Evolutionary conservation across 2,329 filamentous ascomycete genomes (phyloP).

Genomic region (Fusarium decemcellulare): DNA sequence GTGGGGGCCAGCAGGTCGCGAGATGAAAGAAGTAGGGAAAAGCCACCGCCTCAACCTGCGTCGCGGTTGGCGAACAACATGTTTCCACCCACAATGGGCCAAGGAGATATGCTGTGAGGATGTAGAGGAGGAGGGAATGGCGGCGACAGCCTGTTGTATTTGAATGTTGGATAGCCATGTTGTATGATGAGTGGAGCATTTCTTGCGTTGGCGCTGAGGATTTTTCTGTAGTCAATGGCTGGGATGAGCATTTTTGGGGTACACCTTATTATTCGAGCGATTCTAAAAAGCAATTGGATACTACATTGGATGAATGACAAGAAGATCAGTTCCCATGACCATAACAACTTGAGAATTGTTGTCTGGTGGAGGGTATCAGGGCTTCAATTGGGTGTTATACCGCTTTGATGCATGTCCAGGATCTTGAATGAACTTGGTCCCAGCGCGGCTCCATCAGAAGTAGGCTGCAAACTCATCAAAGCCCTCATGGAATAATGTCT

Average conservation of each 20-base stretch:
- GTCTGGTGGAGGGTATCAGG: neutral
- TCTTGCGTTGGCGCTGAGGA: conserved; percentile 28
- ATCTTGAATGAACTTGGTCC: neutral
- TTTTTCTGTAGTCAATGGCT: neutral
- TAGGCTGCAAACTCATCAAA: neutral
- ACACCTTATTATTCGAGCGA: conserved; percentile 8
- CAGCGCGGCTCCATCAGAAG: neutral
- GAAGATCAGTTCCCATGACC: too few species aligned
- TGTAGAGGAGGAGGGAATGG: conserved; percentile 5
- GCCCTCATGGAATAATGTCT: conserved; percentile 33
- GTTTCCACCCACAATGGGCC: conserved; percentile 51
- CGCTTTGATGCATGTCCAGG: conserved; percentile 31
- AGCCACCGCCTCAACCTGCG: conserved; percentile 56
- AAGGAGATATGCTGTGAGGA: conserved; percentile 54
- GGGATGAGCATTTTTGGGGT: conserved; percentile 1
- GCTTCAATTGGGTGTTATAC: conserved; percentile 21
- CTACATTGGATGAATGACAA: too few species aligned
- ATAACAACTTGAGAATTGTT: too few species aligned
- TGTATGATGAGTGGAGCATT: conserved; percentile 31
- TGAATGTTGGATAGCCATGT: conserved; percentile 15
- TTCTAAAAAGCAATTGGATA: conserved; percentile 15
- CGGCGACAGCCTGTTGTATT: conserved; percentile 15
- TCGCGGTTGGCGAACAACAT: conserved; percentile 57
- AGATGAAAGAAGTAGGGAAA: conserved; percentile 52
- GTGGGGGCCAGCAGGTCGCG: conserved; percentile 51